Evolutionary conservation across 768 basidiomycete genomes (phyloP), one percentile per base, ranked within the genome.

Genomic region (Melanogaster broomeanus): DNA sequence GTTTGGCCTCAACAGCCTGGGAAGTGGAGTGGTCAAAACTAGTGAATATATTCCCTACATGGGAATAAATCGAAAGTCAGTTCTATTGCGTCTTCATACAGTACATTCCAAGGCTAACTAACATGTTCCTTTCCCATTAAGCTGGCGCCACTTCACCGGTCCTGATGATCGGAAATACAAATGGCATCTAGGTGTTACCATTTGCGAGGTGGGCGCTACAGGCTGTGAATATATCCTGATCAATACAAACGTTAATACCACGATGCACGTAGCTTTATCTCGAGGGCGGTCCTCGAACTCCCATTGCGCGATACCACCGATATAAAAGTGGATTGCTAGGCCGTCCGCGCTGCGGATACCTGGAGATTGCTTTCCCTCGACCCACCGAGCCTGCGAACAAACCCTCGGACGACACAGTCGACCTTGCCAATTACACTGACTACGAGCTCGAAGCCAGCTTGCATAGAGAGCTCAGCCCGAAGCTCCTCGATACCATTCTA

Each of bases 101-200:
- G n/a, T n/a, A n/a, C n/a, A n/a, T n/a, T n/a, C 22, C 16, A 30
- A 9, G 28, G 9, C 28, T 30, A 30, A 30, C 28, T 24, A 24
- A n/a, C 11, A 6, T 5, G 18, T 18, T 19, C 8, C 7, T 31
- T 42, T 45, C 19, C 33, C 49, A 45, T 28, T n/a, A 24, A 52
- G 51, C n/a, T 10, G 18, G 4, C 44, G 44, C 30, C 19, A 19
- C 18, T 52, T 52, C 22, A 47, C 51, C 22, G 51, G 51, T 7
- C 51, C 51, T 6, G 51, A 52, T 41, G 51, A 21, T 28, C 51
- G 37, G 22, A 19, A n/a, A 4, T 52, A 52, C 35, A 33, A 25
- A 30, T 52, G 51, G 51, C 25, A 52, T 12, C 51, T 52, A 34
- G 51, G 51, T 18, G 10, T 45, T 24, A 40, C n/a, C 13, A 45